Evolutionary conservation across 768 basidiomycete species (phyloP), one percentile per base, ranked within the genome.

Genomic region (Rhodotorula taiwanensis): DNA sequence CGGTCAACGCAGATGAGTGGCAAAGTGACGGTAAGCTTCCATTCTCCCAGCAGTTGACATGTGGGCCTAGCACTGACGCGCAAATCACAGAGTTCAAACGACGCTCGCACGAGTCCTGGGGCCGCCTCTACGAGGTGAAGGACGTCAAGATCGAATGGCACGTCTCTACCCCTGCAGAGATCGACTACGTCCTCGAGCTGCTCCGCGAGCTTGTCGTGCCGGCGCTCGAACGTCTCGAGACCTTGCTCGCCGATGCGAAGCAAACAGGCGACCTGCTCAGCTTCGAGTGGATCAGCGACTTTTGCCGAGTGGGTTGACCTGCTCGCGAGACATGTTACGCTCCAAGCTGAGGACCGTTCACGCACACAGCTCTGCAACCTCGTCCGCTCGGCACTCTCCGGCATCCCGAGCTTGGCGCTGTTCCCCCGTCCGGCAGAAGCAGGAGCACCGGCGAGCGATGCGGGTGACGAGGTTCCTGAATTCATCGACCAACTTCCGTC

Each of bases 111-210:
- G 52, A 60, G 41, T 58, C 80, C 83, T 92, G 89, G 89, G 90
- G 89, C 13, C 87, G 87, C 71, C 74, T 86, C 18, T 90, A 87
- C 75, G 78, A 78, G 27, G 79, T 83, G 18, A 80, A 83, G 47
- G 86, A 91, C 41, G 82, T 90, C 64, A 81, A 81, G 75, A 86
- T 88, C 71, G 84, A 89, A 1, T 94, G 89, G 90, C 88, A 91
- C 75, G 80, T 85, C 11, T 88, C 91, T 0, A 78, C 79, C 45
- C 73, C 76, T 0, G 79, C 80, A n/a, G 89, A 92, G 74, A 82
- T 92, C 65, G 80, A 83, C 34, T 89, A 90, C 72, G 81, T 84
- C 3, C 74, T 90, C 28, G 79, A 83, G 42, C 78, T 92, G 28
- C 84, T 92, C 75, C 78, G 76, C 56, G 81, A 83, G 49, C 73